A percentile compares a stretch with the other conserved stretches of the same genome.
phyloP scores from a whole-genome alignment of 2,329 filamentous ascomycete genomes.

The Alternaria sp. region DNA sequence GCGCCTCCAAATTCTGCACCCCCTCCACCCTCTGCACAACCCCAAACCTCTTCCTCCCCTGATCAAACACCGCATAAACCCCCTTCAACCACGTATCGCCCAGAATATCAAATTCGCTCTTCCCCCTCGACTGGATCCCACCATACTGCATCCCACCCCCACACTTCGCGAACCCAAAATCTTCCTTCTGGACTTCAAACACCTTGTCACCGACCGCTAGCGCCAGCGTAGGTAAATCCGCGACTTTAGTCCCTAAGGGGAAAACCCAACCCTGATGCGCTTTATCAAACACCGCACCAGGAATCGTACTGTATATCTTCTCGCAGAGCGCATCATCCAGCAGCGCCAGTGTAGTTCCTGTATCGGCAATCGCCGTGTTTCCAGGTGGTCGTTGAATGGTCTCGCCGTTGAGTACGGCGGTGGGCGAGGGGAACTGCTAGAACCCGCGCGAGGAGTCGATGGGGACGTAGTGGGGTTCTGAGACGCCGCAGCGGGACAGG shows the following conservation, averaged over 20 bases:
- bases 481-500: constrained; percentile 59
- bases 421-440: constrained; percentile 69
- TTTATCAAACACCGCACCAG: constrained; percentile 60
- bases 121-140: constrained; percentile 64
- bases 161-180: constrained; percentile 64
- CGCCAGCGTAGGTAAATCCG: constrained; percentile 65
- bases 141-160: constrained; percentile 66
- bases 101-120: constrained; percentile 63
- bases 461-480: constrained; percentile 65
- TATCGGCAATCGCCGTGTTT: constrained; percentile 74
- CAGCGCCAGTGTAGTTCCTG: constrained; percentile 72
- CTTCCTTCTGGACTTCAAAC: constrained; percentile 65
- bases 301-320: constrained; percentile 69
- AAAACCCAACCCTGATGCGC: constrained; percentile 68
- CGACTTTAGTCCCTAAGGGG: constrained; percentile 59
- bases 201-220: constrained; percentile 67
- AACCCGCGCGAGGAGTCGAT: constrained; percentile 71
- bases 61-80: constrained; percentile 70
- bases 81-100: constrained; percentile 70
- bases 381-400: constrained; percentile 53
- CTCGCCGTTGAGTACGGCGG: constrained; percentile 64
- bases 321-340: constrained; percentile 67
- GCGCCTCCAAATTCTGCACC: constrained; percentile 30
- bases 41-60: constrained; percentile 66
- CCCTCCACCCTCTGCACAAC: constrained; percentile 58